Conservation (phyloP, 441 rosid species). For the Erodium texanum region DNA sequence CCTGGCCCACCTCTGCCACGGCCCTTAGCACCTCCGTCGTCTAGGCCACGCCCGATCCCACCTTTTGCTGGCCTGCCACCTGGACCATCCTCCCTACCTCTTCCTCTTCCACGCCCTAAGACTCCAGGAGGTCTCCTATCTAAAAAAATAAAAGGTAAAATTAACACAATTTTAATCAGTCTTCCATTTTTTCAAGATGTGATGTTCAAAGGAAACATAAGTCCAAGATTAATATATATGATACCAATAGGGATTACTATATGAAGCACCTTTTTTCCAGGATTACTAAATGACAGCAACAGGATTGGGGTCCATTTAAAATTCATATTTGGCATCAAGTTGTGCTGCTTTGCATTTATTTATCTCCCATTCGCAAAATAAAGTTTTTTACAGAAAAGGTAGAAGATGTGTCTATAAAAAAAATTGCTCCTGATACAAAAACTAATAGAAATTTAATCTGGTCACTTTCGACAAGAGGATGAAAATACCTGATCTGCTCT, state of each 20-base stretch:
- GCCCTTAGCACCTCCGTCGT: constrained; percentile 57
- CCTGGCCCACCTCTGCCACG: constrained; percentile 58
- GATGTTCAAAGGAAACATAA: not conserved
- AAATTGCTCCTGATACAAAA: not conserved
- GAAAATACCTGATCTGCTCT: constrained; percentile 64
- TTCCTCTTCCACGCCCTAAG: constrained; percentile 66
- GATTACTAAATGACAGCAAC: not conserved
- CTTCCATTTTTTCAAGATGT: not conserved
- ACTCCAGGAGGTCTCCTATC: constrained; percentile 68
- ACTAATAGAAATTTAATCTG: not conserved
- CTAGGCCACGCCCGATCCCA: constrained; percentile 66
- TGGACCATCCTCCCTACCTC: constrained; percentile 59
- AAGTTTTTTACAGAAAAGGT: not conserved
- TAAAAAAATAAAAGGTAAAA: constrained; percentile 17
- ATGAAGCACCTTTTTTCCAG: too few relatives aligned
- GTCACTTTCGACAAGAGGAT: not conserved
- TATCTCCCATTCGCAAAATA: not conserved
- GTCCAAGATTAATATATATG: not conserved
- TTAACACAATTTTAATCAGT: not conserved
- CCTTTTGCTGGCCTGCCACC: constrained; percentile 48
- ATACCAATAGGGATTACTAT: too few relatives aligned
- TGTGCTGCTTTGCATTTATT: not conserved
- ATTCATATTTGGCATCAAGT: not conserved
- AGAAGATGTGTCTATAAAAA: not conserved
- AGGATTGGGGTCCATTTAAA: not conserved